A percentile compares a stretch with the other conserved stretches of the same genome.
Evolutionary conservation across 2,329 filamentous ascomycete genomes (phyloP).

Genomic region (Colletotrichum caudatum): DNA sequence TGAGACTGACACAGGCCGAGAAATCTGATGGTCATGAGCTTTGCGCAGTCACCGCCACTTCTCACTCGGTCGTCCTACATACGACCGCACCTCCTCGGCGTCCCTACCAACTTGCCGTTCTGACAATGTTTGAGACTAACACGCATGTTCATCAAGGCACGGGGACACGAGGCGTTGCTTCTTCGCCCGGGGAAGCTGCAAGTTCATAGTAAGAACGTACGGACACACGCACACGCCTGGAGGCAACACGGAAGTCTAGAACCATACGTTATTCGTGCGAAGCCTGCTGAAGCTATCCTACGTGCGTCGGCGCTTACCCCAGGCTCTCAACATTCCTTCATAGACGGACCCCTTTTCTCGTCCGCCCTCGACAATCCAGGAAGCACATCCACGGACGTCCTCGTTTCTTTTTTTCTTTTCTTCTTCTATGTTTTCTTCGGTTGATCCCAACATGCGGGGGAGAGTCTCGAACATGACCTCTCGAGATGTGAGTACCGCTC

Average conservation of each 20-base stretch:
- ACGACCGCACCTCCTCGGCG: conserved; percentile 10
- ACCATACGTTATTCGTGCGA: conserved; percentile 39
- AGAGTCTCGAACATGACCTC: conserved; percentile 24
- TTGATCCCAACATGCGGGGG: conserved; percentile 28
- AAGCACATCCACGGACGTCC: conserved; percentile 12
- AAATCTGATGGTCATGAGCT: conserved; percentile 38
- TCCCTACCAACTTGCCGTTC: conserved; percentile 11
- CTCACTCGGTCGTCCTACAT: neutral
- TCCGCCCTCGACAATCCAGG: conserved; percentile 26
- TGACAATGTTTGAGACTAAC: conserved; percentile 2
- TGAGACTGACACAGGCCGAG: conserved; percentile 25
- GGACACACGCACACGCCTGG: neutral
- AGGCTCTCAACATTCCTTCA: conserved; percentile 39
- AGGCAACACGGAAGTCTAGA: conserved; percentile 3
- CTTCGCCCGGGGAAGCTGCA: neutral
- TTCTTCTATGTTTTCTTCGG: conserved; percentile 13
- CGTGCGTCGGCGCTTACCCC: conserved; percentile 39
- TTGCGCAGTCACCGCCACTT: conserved; percentile 41
- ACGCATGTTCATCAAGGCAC: conserved; percentile 1
- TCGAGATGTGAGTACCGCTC: conserved; percentile 27
- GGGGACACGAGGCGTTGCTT: conserved; percentile 12
- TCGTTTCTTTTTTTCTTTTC: conserved; percentile 14
- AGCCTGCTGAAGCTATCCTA: conserved; percentile 41
- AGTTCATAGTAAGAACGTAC: neutral
- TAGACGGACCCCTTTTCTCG: conserved; percentile 37